These are phyloP conservation scores for Aspergillus homomorphus DNA, from an alignment of 495 filamentous ascomycete genomes.

Conservation along the genomic window DNA sequence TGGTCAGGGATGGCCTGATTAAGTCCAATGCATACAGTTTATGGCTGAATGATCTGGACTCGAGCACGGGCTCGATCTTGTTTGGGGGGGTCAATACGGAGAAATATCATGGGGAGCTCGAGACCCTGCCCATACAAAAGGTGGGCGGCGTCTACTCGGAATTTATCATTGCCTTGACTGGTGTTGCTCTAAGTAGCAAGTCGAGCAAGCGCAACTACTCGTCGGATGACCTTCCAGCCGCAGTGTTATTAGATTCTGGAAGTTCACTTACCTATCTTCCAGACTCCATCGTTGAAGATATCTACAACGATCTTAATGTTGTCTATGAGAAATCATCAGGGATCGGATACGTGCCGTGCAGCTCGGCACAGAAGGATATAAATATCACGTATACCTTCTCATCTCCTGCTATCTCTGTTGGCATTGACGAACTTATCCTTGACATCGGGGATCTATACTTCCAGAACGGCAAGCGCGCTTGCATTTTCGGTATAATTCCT, in stretches of 20 bases:
- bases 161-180: slow-evolving; percentile 79
- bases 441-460: slow-evolving; percentile 56
- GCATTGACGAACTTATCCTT: slow-evolving; percentile 74
- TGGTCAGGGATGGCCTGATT: slow-evolving; percentile 69
- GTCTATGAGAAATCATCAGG: slow-evolving; percentile 51
- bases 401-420: slow-evolving; percentile 64
- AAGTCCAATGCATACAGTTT: slow-evolving; percentile 77
- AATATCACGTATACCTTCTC: slow-evolving; percentile 70
- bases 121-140: slow-evolving; percentile 72
- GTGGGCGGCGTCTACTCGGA: slow-evolving; percentile 59
- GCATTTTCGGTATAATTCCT: slow-evolving; percentile 74
- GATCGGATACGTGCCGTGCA: slow-evolving; percentile 71
- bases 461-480: slow-evolving; percentile 58
- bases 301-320: slow-evolving; percentile 65
- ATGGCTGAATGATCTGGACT: slow-evolving; percentile 54
- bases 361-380: slow-evolving; percentile 51
- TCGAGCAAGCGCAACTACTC: slow-evolving; percentile 42
- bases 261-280: slow-evolving; percentile 88
- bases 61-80: slow-evolving; percentile 74
- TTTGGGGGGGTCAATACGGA: slow-evolving; percentile 89
- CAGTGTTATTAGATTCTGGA: slow-evolving; percentile 87
- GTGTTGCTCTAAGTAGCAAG: slow-evolving; percentile 48
- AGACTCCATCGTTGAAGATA: slow-evolving; percentile 55
- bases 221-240: slow-evolving; percentile 52
- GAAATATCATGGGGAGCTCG: slow-evolving; percentile 68